These are phyloP conservation scores for Tuber indicum DNA, from an alignment of 495 filamentous ascomycete species.

Conservation along the genomic window DNA sequence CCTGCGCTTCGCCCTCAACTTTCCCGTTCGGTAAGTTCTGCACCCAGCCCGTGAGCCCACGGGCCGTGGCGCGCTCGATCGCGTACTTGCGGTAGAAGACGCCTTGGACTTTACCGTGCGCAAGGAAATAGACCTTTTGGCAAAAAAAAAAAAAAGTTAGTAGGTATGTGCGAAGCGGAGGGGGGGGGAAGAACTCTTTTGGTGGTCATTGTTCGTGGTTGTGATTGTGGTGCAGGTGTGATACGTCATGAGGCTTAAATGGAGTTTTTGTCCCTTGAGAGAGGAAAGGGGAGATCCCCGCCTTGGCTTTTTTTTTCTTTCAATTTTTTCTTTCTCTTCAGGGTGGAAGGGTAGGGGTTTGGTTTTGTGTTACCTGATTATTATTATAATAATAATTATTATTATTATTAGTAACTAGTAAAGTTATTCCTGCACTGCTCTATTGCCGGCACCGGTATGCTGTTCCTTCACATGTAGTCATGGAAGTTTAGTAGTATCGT, in stretches of 20 bases:
- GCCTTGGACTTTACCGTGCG: constrained; percentile 54
- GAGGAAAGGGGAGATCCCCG: not conserved
- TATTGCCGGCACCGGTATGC: not conserved
- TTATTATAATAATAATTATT: not conserved
- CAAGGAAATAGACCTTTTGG: constrained; percentile 50
- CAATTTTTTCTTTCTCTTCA: too few relatives aligned
- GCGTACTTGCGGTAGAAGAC: constrained; percentile 73
- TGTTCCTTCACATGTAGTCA: not conserved
- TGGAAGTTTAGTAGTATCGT: not conserved
- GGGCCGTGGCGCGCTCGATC: constrained; percentile 57
- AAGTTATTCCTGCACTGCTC: not conserved
- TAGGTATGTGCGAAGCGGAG: not conserved
- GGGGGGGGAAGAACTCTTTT: not conserved
- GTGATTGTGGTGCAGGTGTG: not conserved
- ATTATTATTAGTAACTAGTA: not conserved
- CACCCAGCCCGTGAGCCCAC: constrained; percentile 70
- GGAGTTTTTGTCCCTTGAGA: not conserved
- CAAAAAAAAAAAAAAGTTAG: too few relatives aligned
- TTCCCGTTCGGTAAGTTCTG: constrained; percentile 67
- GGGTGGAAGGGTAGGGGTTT: not conserved
- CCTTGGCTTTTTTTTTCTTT: not conserved
- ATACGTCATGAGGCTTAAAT: constrained; percentile 3
- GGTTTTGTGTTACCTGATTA: not conserved
- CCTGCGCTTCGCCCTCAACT: constrained; percentile 91
- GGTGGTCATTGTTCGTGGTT: not conserved